A percentile compares a stretch with the other conserved stretches of the same genome.
These are phyloP conservation scores for Funneliformis caledonium DNA, from an alignment of 371 early-diverging fungal genomes.

Conservation along the genomic window DNA sequence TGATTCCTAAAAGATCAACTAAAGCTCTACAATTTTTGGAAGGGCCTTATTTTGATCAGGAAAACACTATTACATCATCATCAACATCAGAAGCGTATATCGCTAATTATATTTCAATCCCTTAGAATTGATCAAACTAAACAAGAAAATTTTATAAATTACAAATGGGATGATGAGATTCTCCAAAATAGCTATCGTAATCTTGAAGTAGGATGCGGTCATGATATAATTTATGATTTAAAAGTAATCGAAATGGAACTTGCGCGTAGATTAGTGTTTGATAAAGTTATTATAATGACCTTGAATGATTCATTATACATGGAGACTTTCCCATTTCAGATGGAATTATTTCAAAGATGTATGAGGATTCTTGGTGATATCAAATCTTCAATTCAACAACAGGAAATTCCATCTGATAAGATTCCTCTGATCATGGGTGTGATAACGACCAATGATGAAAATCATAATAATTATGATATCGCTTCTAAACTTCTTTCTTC, in stretches of 20 bases:
- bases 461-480: neutral
- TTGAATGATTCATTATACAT: constrained; percentile 15
- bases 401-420: constrained; percentile 33
- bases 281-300: constrained; percentile 29
- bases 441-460: neutral
- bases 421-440: neutral
- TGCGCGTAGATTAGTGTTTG: constrained; percentile 7
- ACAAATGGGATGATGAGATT: constrained; percentile 30
- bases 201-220: constrained; percentile 28
- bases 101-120: neutral
- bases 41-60: neutral
- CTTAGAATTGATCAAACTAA: neutral
- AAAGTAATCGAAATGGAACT: constrained; percentile 34
- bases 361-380: constrained; percentile 28
- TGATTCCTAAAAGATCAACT: constrained; percentile 1
- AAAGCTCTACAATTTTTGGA: constrained; percentile 31
- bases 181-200: constrained; percentile 37
- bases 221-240: constrained; percentile 40
- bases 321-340: constrained; percentile 36
- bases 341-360: constrained; percentile 33
- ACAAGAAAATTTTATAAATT: constrained; percentile 9
- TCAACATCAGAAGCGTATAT: neutral
- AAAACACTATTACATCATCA: too few relatives aligned
- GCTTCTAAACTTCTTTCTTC: constrained; percentile 32
- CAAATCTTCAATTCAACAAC: constrained; percentile 37